A percentile compares a stretch with the other conserved stretches of the same genome.
These are phyloP conservation scores for Kodamaea arcana DNA, from an alignment of 1,139 yeast genomes.

Conservation along the genomic window DNA sequence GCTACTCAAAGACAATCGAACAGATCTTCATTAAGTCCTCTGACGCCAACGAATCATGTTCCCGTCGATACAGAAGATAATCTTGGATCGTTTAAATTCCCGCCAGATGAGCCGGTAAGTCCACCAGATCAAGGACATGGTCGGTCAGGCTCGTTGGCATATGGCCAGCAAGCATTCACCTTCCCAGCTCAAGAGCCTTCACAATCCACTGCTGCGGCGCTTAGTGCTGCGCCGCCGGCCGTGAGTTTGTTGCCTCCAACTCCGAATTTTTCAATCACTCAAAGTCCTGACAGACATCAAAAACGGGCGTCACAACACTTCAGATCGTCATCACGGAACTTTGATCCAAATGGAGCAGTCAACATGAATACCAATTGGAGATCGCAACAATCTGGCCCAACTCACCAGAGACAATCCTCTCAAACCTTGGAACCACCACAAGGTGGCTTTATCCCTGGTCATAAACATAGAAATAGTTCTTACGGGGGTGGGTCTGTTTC, in stretches of 20 bases:
- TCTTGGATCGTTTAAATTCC: constrained; percentile 33
- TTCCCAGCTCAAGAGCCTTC: constrained; percentile 32
- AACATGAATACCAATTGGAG: constrained; percentile 68
- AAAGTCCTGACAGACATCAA: constrained; percentile 43
- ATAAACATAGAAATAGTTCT: constrained; percentile 60
- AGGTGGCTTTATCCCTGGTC: constrained; percentile 14
- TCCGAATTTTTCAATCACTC: constrained; percentile 39
- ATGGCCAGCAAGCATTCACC: constrained; percentile 44
- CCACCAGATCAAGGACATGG: constrained; percentile 22
- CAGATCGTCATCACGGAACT: constrained; percentile 55
- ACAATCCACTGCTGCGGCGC: not conserved
- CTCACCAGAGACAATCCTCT: constrained; percentile 12
- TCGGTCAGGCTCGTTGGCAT: constrained; percentile 38
- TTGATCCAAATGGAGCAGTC: constrained; percentile 38
- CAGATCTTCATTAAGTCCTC: constrained; percentile 35
- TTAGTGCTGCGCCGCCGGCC: constrained; percentile 2
- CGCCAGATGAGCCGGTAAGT: constrained; percentile 16
- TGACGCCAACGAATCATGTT: constrained; percentile 17
- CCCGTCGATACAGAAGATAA: constrained; percentile 14
- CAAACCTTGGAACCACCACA: constrained; percentile 45
- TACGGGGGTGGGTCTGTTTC: constrained; percentile 58
- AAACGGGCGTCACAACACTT: constrained; percentile 49
- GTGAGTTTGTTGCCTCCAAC: constrained; percentile 40
- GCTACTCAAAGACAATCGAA: constrained; percentile 71
- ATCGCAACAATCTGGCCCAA: constrained; percentile 28